Evolutionary conservation across 2,329 filamentous ascomycete species (phyloP), one percentile per base, ranked within the genome.

Genomic region (Penicillium sp.): DNA sequence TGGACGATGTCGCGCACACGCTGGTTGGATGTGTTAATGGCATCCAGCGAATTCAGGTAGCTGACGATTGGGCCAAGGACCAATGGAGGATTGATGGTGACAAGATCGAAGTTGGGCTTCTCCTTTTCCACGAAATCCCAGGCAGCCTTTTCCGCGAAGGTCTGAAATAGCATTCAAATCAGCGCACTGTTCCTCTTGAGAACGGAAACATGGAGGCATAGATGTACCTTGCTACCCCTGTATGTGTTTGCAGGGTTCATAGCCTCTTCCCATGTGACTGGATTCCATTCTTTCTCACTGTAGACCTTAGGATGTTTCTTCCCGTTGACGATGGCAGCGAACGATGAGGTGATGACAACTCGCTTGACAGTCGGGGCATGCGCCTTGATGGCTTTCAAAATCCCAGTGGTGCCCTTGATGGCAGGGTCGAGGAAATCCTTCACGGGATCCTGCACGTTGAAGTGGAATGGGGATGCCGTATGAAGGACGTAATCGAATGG

Each of bases 401-500:
- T 79, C 9, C 80, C 80, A 0, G 77, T 81, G 0, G 81, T 84
- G 45, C 81, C 81, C 55, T 82, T 82, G 52, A 84, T 71, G 8
- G 81, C 81, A 11, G 80, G 79, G 54, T 83, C 80, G 33, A 82
- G 66, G 28, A 82, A 70, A 51, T 74, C 73, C 60, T 84, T 82
- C 53, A 91, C 76, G 13, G 86, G 83, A 55, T 84, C 78, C 33
- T 88, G 52, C 47, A 93, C 81, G 32, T 84, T 85, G 63, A 83
- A 79, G 58, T 86, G 83, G 71, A 87, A 90, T 0, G 88, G 86
- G 0, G 80, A 84, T 2, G 86, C 85, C 5, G 85, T 88, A 65
- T 89, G 85, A 44, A 89, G 76, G 42, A 91, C 85, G 39, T 79
- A 83, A 58, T 88, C 83, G 53, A 91, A 86, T 0, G 82, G 79